phyloP scores from a whole-genome alignment of 2,329 filamentous ascomycete genomes.

The Penicillium sp. region DNA sequence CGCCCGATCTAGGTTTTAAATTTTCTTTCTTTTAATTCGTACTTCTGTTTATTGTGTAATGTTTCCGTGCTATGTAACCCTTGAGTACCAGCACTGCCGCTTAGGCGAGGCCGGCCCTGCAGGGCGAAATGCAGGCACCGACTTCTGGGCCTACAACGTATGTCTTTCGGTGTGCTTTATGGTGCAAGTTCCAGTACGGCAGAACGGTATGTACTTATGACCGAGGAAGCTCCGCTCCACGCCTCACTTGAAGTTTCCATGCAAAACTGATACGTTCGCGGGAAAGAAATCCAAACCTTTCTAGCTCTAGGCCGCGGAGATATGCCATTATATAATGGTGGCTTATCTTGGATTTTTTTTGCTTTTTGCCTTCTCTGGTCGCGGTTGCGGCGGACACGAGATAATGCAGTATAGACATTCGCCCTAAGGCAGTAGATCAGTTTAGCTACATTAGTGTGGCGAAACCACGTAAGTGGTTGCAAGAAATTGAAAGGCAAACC shows the following conservation, averaged over 20 bases:
- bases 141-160: neutral
- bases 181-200: neutral
- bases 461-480: neutral
- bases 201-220: neutral
- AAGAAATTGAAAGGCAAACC: neutral
- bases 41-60: neutral
- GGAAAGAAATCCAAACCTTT: neutral
- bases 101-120: constrained; percentile 9
- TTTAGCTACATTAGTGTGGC: neutral
- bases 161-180: neutral
- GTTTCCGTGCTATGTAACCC: neutral
- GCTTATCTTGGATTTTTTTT: neutral
- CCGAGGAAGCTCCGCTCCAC: neutral
- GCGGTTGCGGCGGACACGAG: constrained; percentile 26
- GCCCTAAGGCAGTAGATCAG: no score
- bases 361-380: neutral
- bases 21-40: neutral
- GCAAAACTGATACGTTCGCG: neutral
- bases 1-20: neutral
- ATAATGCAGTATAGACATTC: constrained; percentile 7
- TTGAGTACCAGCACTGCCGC: neutral
- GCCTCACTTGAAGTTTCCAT: neutral
- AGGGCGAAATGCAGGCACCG: constrained; percentile 17
- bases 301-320: neutral
- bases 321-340: neutral